A percentile compares a stretch with the other conserved stretches of the same genome.
These are phyloP conservation scores for Royoungia palumana DNA, from an alignment of 768 basidiomycete genomes.

Conservation along the genomic window DNA sequence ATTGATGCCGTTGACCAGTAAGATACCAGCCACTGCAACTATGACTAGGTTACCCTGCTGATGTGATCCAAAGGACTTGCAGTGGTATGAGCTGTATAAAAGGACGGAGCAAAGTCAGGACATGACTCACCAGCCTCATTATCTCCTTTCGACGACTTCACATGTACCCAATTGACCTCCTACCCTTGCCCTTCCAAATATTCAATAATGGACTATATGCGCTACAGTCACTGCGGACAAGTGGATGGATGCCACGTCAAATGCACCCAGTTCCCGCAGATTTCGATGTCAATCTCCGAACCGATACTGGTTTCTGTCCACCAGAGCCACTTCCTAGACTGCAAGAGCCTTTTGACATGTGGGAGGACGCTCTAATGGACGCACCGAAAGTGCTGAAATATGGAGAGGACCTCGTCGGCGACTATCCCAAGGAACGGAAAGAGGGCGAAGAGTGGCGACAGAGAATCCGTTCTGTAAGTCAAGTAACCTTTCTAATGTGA, in stretches of 20 bases:
- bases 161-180: constrained; percentile 36
- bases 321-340: constrained; percentile 56
- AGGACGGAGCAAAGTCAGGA: constrained; percentile 5
- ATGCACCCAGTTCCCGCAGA: constrained; percentile 39
- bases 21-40: constrained; percentile 29
- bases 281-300: constrained; percentile 48
- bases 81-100: constrained; percentile 34
- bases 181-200: constrained; percentile 54
- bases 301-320: constrained; percentile 83
- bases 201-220: constrained; percentile 45
- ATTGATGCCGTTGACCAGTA: constrained; percentile 30
- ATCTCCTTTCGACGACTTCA: constrained; percentile 5
- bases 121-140: neutral
- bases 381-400: constrained; percentile 54
- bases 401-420: constrained; percentile 53
- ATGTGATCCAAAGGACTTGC: constrained; percentile 29
- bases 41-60: constrained; percentile 34
- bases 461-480: constrained; percentile 58
- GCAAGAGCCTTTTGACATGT: constrained; percentile 50
- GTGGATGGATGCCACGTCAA: constrained; percentile 27
- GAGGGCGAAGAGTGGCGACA: constrained; percentile 69
- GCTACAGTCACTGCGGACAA: constrained; percentile 42
- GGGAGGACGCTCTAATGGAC: constrained; percentile 65
- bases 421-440: constrained; percentile 44
- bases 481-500: constrained; percentile 3